These are phyloP conservation scores for Lolium multiflorum DNA, from an alignment of 176 grass and related monocot species.

Conservation along the genomic window DNA sequence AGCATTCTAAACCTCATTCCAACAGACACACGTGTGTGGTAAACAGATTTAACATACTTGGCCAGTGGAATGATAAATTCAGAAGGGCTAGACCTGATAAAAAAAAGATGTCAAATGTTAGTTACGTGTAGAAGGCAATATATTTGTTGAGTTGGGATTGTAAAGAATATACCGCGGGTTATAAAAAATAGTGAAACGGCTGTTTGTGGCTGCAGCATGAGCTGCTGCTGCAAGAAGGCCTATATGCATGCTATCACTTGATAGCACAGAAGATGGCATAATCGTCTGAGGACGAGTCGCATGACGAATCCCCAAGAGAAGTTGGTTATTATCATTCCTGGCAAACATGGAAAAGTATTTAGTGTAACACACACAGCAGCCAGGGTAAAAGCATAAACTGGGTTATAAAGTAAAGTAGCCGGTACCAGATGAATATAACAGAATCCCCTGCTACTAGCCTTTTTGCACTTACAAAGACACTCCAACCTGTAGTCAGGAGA, in stretches of 20 bases:
- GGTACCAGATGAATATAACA: slow-evolving; percentile 97
- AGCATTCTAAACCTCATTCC: slow-evolving; percentile 98
- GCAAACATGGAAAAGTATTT: slow-evolving; percentile 25
- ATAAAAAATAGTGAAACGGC: slow-evolving; percentile 95
- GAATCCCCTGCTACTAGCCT: slow-evolving; percentile 89
- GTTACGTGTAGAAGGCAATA: slow-evolving; percentile 2
- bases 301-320: slow-evolving; percentile 84
- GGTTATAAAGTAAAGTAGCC: neutral
- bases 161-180: slow-evolving; percentile 72
- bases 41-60: slow-evolving; percentile 96
- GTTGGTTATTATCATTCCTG: slow-evolving; percentile 95
- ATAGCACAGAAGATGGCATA: slow-evolving; percentile 93
- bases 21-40: slow-evolving; percentile 88
- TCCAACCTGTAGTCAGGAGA: slow-evolving; percentile 96
- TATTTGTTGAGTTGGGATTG: neutral
- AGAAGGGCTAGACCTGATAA: slow-evolving; percentile 84
- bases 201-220: slow-evolving; percentile 96
- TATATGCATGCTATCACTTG: slow-evolving; percentile 98
- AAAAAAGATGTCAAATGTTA: slow-evolving; percentile 29
- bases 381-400: neutral
- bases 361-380: neutral
- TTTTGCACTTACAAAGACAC: slow-evolving; percentile 94
- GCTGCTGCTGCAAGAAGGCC: slow-evolving; percentile 97
- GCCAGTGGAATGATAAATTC: slow-evolving; percentile 95
- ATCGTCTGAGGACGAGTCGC: slow-evolving; percentile 89